Percentiles rank a stretch among this genome's conserved stretches.
Evolutionary conservation across 2,329 filamentous ascomycete genomes (phyloP).

Genomic region (Clonostachys solani): DNA sequence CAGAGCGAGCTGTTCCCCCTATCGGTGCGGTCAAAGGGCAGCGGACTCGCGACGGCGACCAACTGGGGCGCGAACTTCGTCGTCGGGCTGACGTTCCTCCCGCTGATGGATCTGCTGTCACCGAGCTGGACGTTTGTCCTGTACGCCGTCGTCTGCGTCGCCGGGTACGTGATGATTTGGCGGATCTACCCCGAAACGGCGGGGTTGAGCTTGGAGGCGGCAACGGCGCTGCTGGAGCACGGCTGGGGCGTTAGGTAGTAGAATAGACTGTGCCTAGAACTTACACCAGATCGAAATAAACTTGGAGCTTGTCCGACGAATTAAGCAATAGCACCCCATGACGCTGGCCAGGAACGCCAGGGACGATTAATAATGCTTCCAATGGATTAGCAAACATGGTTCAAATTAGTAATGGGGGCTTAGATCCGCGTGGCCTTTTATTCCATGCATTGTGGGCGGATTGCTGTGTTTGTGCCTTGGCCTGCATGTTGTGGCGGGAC

Average conservation of each 20-base stretch:
- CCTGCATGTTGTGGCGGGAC: too few relatives aligned
- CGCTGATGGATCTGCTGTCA: conserved; percentile 74
- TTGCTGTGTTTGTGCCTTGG: too few relatives aligned
- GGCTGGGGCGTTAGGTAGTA: conserved; percentile 64
- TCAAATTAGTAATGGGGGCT: too few relatives aligned
- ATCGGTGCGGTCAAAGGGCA: conserved; percentile 67
- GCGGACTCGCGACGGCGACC: conserved; percentile 70
- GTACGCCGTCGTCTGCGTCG: conserved; percentile 69
- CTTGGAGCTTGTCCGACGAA: too few relatives aligned
- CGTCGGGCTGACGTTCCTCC: conserved; percentile 81
- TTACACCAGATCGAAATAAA: too few relatives aligned
- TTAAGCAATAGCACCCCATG: too few relatives aligned
- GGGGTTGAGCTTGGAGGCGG: conserved; percentile 77
- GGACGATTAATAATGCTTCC: too few relatives aligned
- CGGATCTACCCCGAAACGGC: conserved; percentile 82
- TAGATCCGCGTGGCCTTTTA: too few relatives aligned
- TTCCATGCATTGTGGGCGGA: too few relatives aligned
- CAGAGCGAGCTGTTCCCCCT: conserved; percentile 88
- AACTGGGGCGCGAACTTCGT: conserved; percentile 88
- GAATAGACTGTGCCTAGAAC: not conserved
- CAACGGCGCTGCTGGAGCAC: conserved; percentile 63
- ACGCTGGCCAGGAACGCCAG: too few relatives aligned
- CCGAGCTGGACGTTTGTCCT: conserved; percentile 74
- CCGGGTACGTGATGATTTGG: conserved; percentile 67
- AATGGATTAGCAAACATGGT: too few relatives aligned